Evolutionary conservation across 2,329 filamentous ascomycete genomes (phyloP).

Genomic region (Nannizziopsis arthrosporioides): DNA sequence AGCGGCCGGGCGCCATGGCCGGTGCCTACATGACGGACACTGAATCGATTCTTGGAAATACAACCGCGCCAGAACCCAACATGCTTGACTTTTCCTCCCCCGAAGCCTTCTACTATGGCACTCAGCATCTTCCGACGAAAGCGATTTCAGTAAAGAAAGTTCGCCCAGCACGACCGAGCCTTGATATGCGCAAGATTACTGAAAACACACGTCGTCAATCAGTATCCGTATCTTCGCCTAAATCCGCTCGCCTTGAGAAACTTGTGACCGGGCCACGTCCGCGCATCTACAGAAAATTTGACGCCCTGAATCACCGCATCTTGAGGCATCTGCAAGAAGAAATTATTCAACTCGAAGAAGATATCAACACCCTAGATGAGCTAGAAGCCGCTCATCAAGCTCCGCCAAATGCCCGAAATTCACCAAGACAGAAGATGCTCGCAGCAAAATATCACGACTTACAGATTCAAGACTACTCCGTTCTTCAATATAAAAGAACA

Average conservation of each 20-base stretch:
- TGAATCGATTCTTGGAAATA: constrained; percentile 16
- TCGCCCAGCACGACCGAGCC: constrained; percentile 1
- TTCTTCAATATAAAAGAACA: constrained; percentile 43
- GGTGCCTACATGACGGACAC: constrained; percentile 16
- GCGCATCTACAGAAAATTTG: constrained; percentile 74
- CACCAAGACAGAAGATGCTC: constrained; percentile 26
- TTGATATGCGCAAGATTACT: not conserved
- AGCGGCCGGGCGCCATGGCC: constrained; percentile 13
- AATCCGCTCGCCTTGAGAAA: not conserved
- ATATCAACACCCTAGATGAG: constrained; percentile 59
- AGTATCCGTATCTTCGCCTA: not conserved
- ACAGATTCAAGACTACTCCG: constrained; percentile 41
- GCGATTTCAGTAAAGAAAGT: constrained; percentile 19
- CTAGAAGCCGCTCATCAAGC: constrained; percentile 34
- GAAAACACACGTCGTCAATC: not conserved
- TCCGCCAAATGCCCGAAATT: constrained; percentile 19
- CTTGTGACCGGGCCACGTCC: constrained; percentile 13
- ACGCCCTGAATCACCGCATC: constrained; percentile 67
- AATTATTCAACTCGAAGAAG: constrained; percentile 66
- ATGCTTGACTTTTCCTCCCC: constrained; percentile 25
- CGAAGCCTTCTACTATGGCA: constrained; percentile 24
- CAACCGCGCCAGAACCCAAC: constrained; percentile 18
- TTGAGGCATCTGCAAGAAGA: constrained; percentile 78
- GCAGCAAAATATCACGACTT: constrained; percentile 33
- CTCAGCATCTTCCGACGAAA: constrained; percentile 23